These are phyloP conservation scores for Annulohypoxylon truncatum DNA, from an alignment of 2,329 filamentous ascomycete species.

Conservation along the genomic window DNA sequence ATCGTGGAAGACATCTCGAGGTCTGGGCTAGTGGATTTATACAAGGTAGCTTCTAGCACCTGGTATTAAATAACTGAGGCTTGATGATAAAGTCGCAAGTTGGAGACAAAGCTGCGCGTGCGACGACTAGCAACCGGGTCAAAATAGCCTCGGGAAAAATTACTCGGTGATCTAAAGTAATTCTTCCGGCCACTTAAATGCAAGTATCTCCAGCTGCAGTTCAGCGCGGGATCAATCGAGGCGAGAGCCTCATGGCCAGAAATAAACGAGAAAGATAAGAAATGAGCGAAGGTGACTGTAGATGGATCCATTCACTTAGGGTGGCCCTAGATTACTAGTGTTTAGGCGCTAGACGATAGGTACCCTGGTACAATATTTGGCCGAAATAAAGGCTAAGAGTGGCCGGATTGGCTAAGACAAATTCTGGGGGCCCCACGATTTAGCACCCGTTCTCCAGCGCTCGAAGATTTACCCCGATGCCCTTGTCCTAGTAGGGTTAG, in stretches of 20 bases:
- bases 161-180: constrained; percentile 23
- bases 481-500: constrained; percentile 21
- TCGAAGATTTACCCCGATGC: constrained; percentile 29
- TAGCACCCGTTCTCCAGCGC: constrained; percentile 2
- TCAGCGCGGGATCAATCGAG: constrained; percentile 30
- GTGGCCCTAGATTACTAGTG: constrained; percentile 18
- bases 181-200: constrained; percentile 32
- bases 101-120: constrained; percentile 16
- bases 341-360: constrained; percentile 25
- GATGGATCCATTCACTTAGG: too few species aligned
- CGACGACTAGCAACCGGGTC: constrained; percentile 9
- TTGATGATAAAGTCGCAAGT: constrained; percentile 16
- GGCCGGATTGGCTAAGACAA: constrained; percentile 21
- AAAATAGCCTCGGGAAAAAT: constrained; percentile 35
- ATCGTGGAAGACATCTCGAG: constrained; percentile 24
- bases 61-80: neutral
- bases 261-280: constrained; percentile 27
- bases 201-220: constrained; percentile 20
- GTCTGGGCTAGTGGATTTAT: constrained; percentile 26
- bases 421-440: constrained; percentile 28
- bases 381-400: constrained; percentile 30
- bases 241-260: constrained; percentile 26
- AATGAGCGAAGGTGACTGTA: constrained; percentile 14
- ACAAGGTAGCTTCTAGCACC: constrained; percentile 17
- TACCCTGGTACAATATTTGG: constrained; percentile 36